Evolutionary conservation across 257 asterid genomes (phyloP), one percentile per base, ranked within the genome.

Genomic region (Fraxinus quadrangulata): DNA sequence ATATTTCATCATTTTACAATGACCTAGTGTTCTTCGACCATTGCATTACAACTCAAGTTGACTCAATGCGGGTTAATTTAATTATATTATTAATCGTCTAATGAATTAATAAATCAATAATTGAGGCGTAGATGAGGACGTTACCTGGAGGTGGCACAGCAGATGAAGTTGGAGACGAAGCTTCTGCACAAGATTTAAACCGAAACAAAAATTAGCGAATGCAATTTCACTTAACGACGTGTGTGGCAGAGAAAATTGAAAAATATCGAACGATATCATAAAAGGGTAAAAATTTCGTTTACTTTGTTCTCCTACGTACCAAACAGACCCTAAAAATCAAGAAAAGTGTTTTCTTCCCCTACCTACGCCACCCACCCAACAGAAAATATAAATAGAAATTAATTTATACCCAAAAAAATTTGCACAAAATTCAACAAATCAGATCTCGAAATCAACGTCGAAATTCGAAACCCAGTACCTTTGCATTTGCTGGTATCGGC

Each of bases 401-500:
- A 75, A 65, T 45, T 45, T 45, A 45, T 31, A 31, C 34, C 33
- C 28, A 56, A 23, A 1, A n/a, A 7, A 4, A 0, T n/a, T 2
- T 0, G 14, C 54, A 6, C 9, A n/a, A 6, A 56, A 56, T 56
- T 56, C 10, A 23, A 3, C 14, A 63, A 24, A 63, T 23, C 69
- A 63, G 69, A 63, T 63, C 69, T 63, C 12, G 26, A 1, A 34
- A 63, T 63, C 17, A 10, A 23, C 17, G 19, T 54, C 65, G 10
- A 54, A 40, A 12, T 14, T 19, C 26, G 26, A 54, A 42, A 47
- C 56, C 7, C 9, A 37, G 33, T 84, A 87, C 91, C 88, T 14
- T 78, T 80, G 81, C 91, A 87, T 69, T 75, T 79, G 59, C 72
- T 59, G 81, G 78, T 33, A 66, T 89, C 89, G 2, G 69, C 36